Evolutionary conservation across 2,329 filamentous ascomycete species (phyloP).

Genomic region (Madurella mycetomatis): DNA sequence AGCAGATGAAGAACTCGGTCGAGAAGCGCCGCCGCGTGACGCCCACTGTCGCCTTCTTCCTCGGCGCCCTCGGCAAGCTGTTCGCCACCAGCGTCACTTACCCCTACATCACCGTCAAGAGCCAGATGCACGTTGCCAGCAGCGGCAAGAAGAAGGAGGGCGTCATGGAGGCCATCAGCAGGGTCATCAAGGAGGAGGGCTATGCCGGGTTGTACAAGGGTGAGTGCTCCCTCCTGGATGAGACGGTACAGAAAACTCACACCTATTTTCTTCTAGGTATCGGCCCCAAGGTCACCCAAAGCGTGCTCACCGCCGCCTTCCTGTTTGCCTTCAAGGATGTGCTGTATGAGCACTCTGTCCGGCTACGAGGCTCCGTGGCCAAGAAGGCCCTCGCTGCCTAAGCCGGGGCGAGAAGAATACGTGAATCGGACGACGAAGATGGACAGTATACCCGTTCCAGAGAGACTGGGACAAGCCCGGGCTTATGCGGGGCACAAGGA

Average conservation of each 20-base stretch:
- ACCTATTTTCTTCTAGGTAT: slow-evolving; percentile 58
- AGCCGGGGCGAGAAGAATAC: background rate
- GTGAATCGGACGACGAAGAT: background rate
- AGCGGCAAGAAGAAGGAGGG: slow-evolving; percentile 69
- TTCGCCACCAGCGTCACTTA: slow-evolving; percentile 93
- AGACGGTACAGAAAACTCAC: background rate
- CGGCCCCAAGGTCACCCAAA: slow-evolving; percentile 93
- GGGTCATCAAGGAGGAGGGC: slow-evolving; percentile 85
- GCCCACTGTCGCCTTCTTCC: slow-evolving; percentile 79
- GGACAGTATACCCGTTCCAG: background rate
- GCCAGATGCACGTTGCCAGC: slow-evolving; percentile 88
- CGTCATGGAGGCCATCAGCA: slow-evolving; percentile 70
- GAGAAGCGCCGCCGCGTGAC: slow-evolving; percentile 74
- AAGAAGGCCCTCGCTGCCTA: slow-evolving; percentile 38
- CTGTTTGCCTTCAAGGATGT: slow-evolving; percentile 98
- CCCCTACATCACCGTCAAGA: slow-evolving; percentile 98
- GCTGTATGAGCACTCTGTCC: slow-evolving; percentile 77
- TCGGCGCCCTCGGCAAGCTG: slow-evolving; percentile 91
- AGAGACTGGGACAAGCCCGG: background rate
- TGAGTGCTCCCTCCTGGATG: slow-evolving; percentile 38
- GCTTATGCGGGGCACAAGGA: no score
- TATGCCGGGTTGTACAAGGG: slow-evolving; percentile 89
- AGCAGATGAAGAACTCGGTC: slow-evolving; percentile 90
- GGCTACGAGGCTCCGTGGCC: slow-evolving; percentile 49
- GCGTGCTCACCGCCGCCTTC: slow-evolving; percentile 91